Evolutionary conservation across 768 basidiomycete species (phyloP).

Genomic region (Rickenella mellea): DNA sequence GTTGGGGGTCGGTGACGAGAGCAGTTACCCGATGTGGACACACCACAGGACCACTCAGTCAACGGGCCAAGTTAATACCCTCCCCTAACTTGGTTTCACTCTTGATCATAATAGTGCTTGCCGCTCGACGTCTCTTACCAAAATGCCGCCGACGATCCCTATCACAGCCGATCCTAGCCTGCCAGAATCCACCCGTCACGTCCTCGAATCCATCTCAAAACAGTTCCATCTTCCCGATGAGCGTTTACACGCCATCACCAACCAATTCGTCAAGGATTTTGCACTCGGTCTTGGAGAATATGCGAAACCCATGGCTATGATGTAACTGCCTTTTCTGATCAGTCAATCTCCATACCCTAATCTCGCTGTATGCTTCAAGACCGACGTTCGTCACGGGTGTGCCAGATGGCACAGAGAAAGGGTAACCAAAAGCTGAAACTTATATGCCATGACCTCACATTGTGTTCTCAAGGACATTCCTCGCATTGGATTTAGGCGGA

Average conservation of each 20-base stretch:
- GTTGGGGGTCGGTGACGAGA: too few relatives aligned
- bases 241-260: constrained; percentile 57
- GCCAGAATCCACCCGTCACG: constrained; percentile 30
- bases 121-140: too few relatives aligned
- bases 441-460: background rate
- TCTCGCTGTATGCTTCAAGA: constrained; percentile 32
- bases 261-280: constrained; percentile 76
- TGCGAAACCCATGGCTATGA: constrained; percentile 86
- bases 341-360: constrained; percentile 1
- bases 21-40: too few relatives aligned
- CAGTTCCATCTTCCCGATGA: constrained; percentile 64
- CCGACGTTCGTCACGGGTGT: constrained; percentile 95
- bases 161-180: too few relatives aligned
- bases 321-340: constrained; percentile 36
- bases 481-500: constrained; percentile 93
- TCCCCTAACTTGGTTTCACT: too few relatives aligned
- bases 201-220: constrained; percentile 57
- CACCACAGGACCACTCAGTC: too few relatives aligned
- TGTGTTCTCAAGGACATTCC: constrained; percentile 61
- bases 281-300: constrained; percentile 62
- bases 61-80: too few relatives aligned
- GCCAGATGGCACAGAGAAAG: constrained; percentile 88
- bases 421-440: constrained; percentile 38
- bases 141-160: too few relatives aligned
- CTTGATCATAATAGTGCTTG: too few relatives aligned